Evolutionary conservation across 129 eudicot species (phyloP).

Genomic region (Artemisia annua): DNA sequence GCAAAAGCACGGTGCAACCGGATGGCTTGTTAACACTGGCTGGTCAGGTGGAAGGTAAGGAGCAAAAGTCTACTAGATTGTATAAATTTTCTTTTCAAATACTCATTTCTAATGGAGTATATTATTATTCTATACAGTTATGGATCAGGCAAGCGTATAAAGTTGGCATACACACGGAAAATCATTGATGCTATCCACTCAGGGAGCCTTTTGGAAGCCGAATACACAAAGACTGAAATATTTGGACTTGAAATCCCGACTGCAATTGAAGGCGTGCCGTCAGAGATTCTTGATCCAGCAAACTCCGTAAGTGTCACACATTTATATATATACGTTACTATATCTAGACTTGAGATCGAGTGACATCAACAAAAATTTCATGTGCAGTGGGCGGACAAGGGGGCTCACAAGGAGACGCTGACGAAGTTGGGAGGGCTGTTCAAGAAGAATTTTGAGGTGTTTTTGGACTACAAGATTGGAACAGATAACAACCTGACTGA

Average conservation of each 20-base stretch:
- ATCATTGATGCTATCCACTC: constrained; percentile 96
- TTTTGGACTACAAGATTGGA: constrained; percentile 75
- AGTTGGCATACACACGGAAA: constrained; percentile 85
- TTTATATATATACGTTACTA: not conserved
- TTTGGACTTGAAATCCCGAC: constrained; percentile 93
- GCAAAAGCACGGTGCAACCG: constrained; percentile 96
- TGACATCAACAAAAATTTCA: not conserved
- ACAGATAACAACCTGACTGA: constrained; percentile 68
- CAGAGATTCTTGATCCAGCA: constrained; percentile 79
- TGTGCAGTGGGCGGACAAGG: constrained; percentile 79
- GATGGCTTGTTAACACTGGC: constrained; percentile 98
- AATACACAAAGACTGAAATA: constrained; percentile 66
- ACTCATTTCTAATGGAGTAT: not conserved
- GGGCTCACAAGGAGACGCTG: constrained; percentile 74
- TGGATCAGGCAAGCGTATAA: constrained; percentile 89
- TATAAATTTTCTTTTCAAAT: no score
- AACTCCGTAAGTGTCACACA: constrained; percentile 92
- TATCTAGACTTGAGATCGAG: constrained; percentile 10
- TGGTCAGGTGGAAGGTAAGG: constrained; percentile 98
- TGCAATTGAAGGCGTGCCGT: constrained; percentile 91
- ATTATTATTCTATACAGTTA: constrained; percentile 41
- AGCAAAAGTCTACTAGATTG: not conserved
- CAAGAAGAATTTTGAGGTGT: constrained; percentile 83
- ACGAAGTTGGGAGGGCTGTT: constrained; percentile 81
- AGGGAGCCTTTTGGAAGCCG: constrained; percentile 69